These are phyloP conservation scores for Neurospora crassa DNA, from an alignment of 2,329 filamentous ascomycete genomes.

Conservation along the genomic window DNA sequence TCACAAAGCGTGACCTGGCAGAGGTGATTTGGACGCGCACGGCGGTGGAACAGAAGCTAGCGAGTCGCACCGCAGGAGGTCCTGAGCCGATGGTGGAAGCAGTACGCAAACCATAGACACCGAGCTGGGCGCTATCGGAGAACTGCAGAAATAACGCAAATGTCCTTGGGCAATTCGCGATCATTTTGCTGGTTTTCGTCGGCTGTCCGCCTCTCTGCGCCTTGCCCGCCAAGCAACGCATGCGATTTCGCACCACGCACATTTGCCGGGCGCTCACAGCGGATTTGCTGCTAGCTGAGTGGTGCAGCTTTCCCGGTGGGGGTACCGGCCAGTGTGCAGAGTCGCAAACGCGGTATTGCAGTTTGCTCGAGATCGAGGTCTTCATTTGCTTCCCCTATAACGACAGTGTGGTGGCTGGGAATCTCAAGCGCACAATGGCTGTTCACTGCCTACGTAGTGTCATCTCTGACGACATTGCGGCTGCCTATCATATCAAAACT, in stretches of 20 bases:
- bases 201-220: background rate
- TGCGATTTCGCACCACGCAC: background rate
- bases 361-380: background rate
- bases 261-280: background rate
- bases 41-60: constrained; percentile 1
- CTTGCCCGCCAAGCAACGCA: background rate
- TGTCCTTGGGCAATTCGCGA: background rate
- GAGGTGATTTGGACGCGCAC: background rate
- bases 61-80: background rate
- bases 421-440: constrained; percentile 2
- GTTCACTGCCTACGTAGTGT: background rate
- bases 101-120: background rate
- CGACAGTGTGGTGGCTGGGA: constrained; percentile 14
- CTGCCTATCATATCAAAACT: background rate
- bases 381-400: constrained; percentile 4
- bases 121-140: background rate
- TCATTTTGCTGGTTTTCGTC: background rate
- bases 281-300: background rate
- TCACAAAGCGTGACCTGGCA: constrained; percentile 2
- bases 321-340: background rate
- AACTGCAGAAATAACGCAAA: background rate
- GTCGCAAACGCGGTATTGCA: background rate
- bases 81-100: background rate
- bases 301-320: background rate
- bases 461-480: background rate